Base-by-base conservation (phyloP, 139 green algal genomes). In the Chlorella vulgaris region DNA sequence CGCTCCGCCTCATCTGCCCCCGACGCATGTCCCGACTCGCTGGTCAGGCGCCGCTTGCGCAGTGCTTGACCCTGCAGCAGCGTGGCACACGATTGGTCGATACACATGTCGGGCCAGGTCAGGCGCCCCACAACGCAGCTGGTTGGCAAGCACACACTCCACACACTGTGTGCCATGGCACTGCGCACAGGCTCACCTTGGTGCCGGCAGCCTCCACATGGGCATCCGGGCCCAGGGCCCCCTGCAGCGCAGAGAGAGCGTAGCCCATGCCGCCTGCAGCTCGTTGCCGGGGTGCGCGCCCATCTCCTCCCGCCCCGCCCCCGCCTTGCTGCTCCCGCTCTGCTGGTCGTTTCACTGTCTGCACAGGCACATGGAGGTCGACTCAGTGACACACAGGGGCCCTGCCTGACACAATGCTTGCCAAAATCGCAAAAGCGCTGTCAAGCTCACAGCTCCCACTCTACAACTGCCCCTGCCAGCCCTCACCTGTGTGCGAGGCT, bases 41-140 rank as follows among this genome's bases (percentile, higher is more conserved):
- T 68, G 35, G 33, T 26, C 53, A 79, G 50, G 35, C 73, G 73
- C 10, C 73, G 50, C 53, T 78, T 79, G 73, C 73, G 73, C 73
- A 68, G 73, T 15, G 22, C 55, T 31, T 10, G 13, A 55, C 15
- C 15, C 47, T 55, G 47, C 47, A 55, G 47, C 15, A 15, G 15
- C 47, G 15, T 55, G 47, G 15, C 47, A 55, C 10, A 55, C 10
- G 13, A 55, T 24, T 55, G 47, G 47, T 55, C 15, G 47, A 55
- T 24, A n/a, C n/a, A n/a, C n/a, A n/a, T n/a, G n/a, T n/a, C n/a
- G n/a, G n/a, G n/a, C n/a, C n/a, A n/a, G n/a, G n/a, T n/a, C n/a
- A n/a, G n/a, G n/a, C n/a, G n/a, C n/a, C n/a, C n/a, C n/a, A n/a
- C n/a, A n/a, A n/a, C n/a, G n/a, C n/a, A n/a, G n/a, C 47, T 58